Evolutionary conservation across 805 yeast genomes (phyloP).

Genomic region (Pichia scutulata): DNA sequence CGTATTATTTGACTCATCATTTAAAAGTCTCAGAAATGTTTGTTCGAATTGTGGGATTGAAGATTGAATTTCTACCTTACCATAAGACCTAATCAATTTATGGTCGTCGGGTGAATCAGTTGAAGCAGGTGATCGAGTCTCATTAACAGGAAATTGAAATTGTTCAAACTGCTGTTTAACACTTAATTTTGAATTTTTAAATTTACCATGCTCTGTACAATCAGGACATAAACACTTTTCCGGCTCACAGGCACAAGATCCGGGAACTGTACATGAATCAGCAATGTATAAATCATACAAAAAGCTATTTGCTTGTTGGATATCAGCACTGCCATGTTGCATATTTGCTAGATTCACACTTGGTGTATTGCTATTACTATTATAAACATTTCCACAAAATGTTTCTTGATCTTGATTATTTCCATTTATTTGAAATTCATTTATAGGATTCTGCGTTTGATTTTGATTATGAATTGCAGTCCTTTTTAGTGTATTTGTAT

Average conservation of each 20-base stretch:
- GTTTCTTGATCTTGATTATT: not conserved
- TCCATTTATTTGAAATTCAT: not conserved
- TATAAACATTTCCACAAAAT: not conserved
- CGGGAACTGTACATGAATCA: slow-evolving; percentile 29
- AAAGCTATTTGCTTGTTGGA: not conserved
- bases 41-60: slow-evolving; percentile 11
- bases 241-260: slow-evolving; percentile 29
- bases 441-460: not conserved
- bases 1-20: not conserved
- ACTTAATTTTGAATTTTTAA: slow-evolving; percentile 8
- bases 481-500: not conserved
- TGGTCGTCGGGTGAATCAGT: not conserved
- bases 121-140: not conserved
- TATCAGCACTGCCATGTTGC: not conserved
- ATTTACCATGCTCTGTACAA: slow-evolving; percentile 24
- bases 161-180: slow-evolving; percentile 14
- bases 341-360: not conserved
- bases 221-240: slow-evolving; percentile 25
- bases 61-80: slow-evolving; percentile 21
- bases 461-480: not conserved
- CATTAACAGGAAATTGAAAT: slow-evolving; percentile 10
- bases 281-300: slow-evolving; percentile 27
- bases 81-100: slow-evolving; percentile 13
- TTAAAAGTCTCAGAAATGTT: slow-evolving; percentile 7
- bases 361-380: not conserved